These are phyloP conservation scores for Aspergillus tubingensis DNA, from an alignment of 2,329 filamentous ascomycete species.

Conservation along the genomic window DNA sequence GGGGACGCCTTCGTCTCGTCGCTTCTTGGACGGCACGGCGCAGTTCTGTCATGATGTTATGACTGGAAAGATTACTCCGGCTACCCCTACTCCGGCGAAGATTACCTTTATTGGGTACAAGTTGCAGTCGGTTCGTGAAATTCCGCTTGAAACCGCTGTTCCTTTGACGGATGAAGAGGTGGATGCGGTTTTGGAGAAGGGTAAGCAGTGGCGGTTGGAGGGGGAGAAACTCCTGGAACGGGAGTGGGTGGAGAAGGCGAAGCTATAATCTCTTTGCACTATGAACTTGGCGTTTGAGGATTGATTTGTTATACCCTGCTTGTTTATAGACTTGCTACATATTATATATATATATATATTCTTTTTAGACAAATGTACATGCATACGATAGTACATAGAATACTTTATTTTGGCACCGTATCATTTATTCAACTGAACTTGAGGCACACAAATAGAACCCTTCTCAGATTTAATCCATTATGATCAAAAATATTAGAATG, in stretches of 20 bases:
- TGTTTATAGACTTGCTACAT: not conserved
- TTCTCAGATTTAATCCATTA: too few species aligned
- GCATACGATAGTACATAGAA: too few species aligned
- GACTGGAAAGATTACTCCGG: conserved; percentile 26
- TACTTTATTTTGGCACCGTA: too few species aligned
- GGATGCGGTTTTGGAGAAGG: conserved; percentile 29
- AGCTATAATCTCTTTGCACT: not conserved
- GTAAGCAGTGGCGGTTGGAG: conserved; percentile 34
- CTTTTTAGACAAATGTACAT: too few species aligned
- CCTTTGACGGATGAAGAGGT: conserved; percentile 41
- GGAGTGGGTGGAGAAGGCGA: conserved; percentile 35
- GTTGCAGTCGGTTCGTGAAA: conserved; percentile 27
- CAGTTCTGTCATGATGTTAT: conserved; percentile 51
- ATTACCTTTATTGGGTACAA: conserved; percentile 36
- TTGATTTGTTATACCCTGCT: not conserved
- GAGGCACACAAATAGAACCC: too few species aligned
- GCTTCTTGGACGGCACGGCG: conserved; percentile 59
- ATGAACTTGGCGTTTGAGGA: not conserved
- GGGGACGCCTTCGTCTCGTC: conserved; percentile 46
- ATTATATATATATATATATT: too few species aligned
- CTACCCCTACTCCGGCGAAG: conserved; percentile 22
- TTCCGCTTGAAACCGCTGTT: conserved; percentile 37
- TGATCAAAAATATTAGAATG: too few species aligned
- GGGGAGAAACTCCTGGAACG: conserved; percentile 38
- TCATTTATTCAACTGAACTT: too few species aligned